phyloP scores from a whole-genome alignment of 768 basidiomycete genomes.

The Postia placenta region DNA sequence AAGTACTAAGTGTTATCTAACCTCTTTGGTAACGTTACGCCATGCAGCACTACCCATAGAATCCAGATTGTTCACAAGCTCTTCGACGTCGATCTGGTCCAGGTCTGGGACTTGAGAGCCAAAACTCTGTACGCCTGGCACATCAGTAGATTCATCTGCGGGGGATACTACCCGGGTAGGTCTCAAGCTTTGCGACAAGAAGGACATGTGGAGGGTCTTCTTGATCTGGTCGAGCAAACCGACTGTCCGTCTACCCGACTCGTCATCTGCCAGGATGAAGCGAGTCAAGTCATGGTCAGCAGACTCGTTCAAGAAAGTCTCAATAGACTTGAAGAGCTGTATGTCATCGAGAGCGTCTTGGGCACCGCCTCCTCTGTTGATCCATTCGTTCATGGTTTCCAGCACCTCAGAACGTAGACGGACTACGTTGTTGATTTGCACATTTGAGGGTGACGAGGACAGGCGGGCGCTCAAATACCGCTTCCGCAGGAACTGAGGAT shows the following conservation, averaged over 20 bases:
- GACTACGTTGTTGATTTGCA: slow-evolving; percentile 44
- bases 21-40: slow-evolving; percentile 75
- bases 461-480: slow-evolving; percentile 53
- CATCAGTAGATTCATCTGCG: slow-evolving; percentile 3
- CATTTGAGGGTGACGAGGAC: slow-evolving; percentile 28
- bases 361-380: slow-evolving; percentile 65
- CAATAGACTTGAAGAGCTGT: slow-evolving; percentile 53
- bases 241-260: not conserved
- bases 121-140: slow-evolving; percentile 7
- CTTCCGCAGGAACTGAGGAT: slow-evolving; percentile 63
- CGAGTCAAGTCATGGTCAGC: slow-evolving; percentile 48
- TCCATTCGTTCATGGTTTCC: slow-evolving; percentile 65
- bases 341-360: slow-evolving; percentile 73
- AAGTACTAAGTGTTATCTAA: slow-evolving; percentile 23
- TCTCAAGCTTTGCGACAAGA: slow-evolving; percentile 54
- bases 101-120: slow-evolving; percentile 21
- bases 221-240: slow-evolving; percentile 35
- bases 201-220: slow-evolving; percentile 35
- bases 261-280: slow-evolving; percentile 1
- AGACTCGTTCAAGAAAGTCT: slow-evolving; percentile 51
- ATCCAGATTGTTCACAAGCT: slow-evolving; percentile 74
- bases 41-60: slow-evolving; percentile 71
- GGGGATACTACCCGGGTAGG: slow-evolving; percentile 27
- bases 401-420: slow-evolving; percentile 57
- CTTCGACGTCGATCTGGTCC: slow-evolving; percentile 28